Base-by-base conservation (phyloP, 2,329 filamentous ascomycete species). In the Neurospora sp. region DNA sequence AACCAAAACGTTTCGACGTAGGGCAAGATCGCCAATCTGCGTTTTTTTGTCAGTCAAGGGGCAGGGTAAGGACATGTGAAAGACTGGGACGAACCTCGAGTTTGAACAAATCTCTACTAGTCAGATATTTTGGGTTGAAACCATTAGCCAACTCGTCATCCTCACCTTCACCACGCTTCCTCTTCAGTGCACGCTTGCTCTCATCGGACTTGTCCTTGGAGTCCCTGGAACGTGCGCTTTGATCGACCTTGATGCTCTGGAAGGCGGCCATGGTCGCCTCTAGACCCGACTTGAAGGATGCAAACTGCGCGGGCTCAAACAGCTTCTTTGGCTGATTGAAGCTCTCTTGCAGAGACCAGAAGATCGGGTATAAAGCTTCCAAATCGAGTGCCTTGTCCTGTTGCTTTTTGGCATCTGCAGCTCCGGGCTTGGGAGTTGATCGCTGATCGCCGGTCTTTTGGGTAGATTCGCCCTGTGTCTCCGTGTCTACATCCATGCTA, bases 121-220 rank as follows among this genome's bases (percentile, higher is more conserved):
- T 99, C 19, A 99, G 86, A 78, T 99, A 99, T 78, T 98, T 99
- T 1, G 96, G 95, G 76, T 99, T 99, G 81, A 97, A 98, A 33
- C 88, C 89, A 77, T 88, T 91, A 33, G 89, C 85, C 67, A 89
- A 82, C 71, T 90, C 89, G 69, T 88, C 86, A 67, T 87, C 84
- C 68, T 88, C 85, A 37, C 81, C 81, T 57, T 84, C 85, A 11
- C 86, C 84, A 62, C 86, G 84, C 79, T 94, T 96, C 70, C 92
- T 88, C 80, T 94, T 97, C 68, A 84, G 77, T 38, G 87, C 88
- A 73, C 86, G 87, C 72, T 88, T 89, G 66, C 83, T 82, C 68
- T 93, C 92, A 57, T 90, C 89, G 6, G 84, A 80, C 72, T 87
- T 77, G 19, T 76, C 74, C 41, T 70, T 71, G 57, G 72, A 74